Conservation (phyloP, 2,329 filamentous ascomycete genomes). For the Pseudogymnoascus sp. region DNA sequence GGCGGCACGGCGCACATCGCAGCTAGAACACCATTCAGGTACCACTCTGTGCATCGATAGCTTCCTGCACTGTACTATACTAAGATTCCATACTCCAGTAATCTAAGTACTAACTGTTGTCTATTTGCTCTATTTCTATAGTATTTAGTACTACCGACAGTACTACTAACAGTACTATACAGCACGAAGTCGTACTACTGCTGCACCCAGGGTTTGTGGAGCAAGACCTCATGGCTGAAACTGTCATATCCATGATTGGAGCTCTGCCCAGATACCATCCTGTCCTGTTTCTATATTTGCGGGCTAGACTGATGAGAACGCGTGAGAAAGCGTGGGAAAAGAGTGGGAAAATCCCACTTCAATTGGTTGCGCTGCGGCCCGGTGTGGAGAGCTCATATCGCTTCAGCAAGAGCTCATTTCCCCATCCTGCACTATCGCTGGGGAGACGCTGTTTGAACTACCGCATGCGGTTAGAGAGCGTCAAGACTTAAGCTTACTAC, state of each 20-base stretch:
- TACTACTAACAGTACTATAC: no score
- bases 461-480: not conserved
- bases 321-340: not conserved
- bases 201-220: slow-evolving; percentile 2
- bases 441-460: slow-evolving; percentile 7
- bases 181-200: no score
- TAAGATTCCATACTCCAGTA: not conserved
- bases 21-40: not conserved
- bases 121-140: not conserved
- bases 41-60: not conserved
- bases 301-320: not conserved
- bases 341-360: not conserved
- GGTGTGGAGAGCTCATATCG: slow-evolving; percentile 9
- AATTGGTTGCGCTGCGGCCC: slow-evolving; percentile 3
- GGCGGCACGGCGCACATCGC: not conserved
- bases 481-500: slow-evolving; percentile 1
- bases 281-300: not conserved
- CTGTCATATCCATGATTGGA: slow-evolving; percentile 7
- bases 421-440: slow-evolving; percentile 6
- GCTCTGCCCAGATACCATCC: not conserved
- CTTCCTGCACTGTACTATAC: not conserved
- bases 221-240: not conserved
- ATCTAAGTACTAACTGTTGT: not conserved
- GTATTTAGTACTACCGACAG: not conserved
- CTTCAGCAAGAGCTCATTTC: slow-evolving; percentile 9